A percentile compares a stretch with the other conserved stretches of the same genome.
These are phyloP conservation scores for Claviceps pazoutovae DNA, from an alignment of 2,329 filamentous ascomycete species.

Conservation along the genomic window DNA sequence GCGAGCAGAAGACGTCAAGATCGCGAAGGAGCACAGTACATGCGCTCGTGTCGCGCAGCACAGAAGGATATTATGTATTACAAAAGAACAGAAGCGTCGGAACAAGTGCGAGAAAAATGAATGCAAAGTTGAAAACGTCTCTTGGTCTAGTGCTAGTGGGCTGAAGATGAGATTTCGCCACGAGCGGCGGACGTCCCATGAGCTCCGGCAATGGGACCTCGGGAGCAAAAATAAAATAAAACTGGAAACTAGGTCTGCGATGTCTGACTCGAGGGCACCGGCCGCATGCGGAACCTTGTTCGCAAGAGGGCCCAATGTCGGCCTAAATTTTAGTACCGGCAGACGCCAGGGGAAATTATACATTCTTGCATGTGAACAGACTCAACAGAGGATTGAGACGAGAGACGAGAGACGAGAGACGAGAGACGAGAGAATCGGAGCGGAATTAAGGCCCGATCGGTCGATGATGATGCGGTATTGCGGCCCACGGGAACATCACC, in stretches of 20 bases:
- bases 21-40: background rate
- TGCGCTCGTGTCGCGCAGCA: background rate
- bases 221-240: background rate
- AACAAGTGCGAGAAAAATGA: background rate
- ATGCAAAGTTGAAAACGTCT: background rate
- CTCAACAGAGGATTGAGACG: background rate
- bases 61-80: no score
- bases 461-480: no score
- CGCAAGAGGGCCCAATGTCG: background rate
- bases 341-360: background rate
- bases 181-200: background rate
- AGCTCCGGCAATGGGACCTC: background rate
- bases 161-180: background rate
- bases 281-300: conserved; percentile 1
- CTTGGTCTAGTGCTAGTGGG: background rate
- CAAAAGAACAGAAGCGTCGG: background rate
- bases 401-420: no score
- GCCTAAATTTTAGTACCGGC: background rate
- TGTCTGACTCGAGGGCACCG: background rate
- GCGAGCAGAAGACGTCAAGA: background rate
- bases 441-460: no score
- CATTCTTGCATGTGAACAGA: no score
- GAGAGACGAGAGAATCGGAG: no score
- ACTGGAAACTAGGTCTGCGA: background rate
- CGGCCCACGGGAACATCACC: no score